Evolutionary conservation across 768 basidiomycete species (phyloP).

Genomic region (Sutorius australiensis): DNA sequence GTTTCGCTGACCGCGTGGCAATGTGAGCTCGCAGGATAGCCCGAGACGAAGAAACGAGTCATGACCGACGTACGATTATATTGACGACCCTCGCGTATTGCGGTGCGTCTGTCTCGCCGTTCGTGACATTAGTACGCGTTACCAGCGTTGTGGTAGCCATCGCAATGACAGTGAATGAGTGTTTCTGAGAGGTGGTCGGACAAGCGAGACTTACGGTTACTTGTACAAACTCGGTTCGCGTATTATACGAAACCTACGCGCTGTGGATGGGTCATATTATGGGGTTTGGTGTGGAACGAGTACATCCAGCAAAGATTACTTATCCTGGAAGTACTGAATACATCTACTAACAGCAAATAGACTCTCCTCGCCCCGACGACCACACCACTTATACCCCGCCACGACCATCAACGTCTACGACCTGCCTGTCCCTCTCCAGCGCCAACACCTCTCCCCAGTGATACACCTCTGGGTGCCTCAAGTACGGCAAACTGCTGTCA

Average conservation of each 20-base stretch:
- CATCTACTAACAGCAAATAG: no score
- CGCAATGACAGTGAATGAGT: no score
- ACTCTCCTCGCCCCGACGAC: not conserved
- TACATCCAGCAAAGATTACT: no score
- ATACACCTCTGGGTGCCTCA: constrained; percentile 70
- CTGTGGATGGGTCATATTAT: no score
- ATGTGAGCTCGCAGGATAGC: not conserved
- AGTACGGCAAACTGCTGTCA: constrained; percentile 69
- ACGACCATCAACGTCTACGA: not conserved
- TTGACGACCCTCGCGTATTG: not conserved
- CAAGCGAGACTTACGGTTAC: no score
- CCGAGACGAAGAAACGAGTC: not conserved
- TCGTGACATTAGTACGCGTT: no score
- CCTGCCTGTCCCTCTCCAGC: constrained; percentile 2
- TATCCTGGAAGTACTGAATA: no score
- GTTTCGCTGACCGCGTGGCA: not conserved
- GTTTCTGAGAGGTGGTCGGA: no score
- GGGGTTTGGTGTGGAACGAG: no score
- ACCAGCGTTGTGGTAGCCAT: no score
- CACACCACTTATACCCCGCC: not conserved
- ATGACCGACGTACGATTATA: not conserved
- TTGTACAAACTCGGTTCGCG: no score
- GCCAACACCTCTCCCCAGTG: constrained; percentile 58
- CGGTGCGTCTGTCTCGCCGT: not conserved
- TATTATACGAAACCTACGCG: no score